Percentiles rank a stretch among this genome's conserved stretches.
Conservation (phyloP, 2,329 filamentous ascomycete species). For the Venturiaceae sp. region DNA sequence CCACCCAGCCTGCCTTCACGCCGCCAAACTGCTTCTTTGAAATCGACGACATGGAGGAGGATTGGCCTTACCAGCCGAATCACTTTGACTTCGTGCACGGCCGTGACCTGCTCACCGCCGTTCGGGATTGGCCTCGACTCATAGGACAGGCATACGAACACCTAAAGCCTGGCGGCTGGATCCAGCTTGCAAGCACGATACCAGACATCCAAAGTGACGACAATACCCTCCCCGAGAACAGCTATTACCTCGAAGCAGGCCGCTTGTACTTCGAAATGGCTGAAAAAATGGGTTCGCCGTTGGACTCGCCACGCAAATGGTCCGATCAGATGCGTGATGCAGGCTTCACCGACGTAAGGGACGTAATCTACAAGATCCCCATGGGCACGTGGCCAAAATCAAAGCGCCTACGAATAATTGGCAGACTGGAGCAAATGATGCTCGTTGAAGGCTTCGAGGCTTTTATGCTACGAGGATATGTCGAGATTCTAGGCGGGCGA, state of each 20-base stretch:
- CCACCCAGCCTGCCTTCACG: slow-evolving; percentile 24
- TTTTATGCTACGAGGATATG: too few relatives aligned
- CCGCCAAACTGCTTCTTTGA: slow-evolving; percentile 1
- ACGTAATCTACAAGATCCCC: too few relatives aligned
- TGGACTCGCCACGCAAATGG: slow-evolving; percentile 1
- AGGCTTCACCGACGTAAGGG: too few relatives aligned
- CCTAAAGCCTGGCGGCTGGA: slow-evolving; percentile 5
- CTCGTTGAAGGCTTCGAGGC: too few relatives aligned
- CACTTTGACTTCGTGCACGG: slow-evolving; percentile 6
- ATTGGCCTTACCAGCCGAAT: slow-evolving; percentile 1
- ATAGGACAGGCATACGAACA: slow-evolving; percentile 4
- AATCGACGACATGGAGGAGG: background rate
- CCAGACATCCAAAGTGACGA: slow-evolving; percentile 4
- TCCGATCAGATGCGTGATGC: too few relatives aligned
- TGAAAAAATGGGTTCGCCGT: background rate
- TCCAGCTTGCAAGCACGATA: slow-evolving; percentile 1
- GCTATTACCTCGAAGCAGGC: background rate
- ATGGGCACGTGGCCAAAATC: too few relatives aligned
- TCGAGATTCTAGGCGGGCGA: too few relatives aligned
- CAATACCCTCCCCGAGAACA: background rate
- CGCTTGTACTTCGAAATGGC: background rate
- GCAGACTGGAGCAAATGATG: too few relatives aligned
- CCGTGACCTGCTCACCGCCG: background rate
- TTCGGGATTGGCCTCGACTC: background rate
- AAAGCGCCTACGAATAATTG: too few relatives aligned